Evolutionary conservation across 495 filamentous ascomycete genomes (phyloP).

Genomic region (Margaritispora aquatica): DNA sequence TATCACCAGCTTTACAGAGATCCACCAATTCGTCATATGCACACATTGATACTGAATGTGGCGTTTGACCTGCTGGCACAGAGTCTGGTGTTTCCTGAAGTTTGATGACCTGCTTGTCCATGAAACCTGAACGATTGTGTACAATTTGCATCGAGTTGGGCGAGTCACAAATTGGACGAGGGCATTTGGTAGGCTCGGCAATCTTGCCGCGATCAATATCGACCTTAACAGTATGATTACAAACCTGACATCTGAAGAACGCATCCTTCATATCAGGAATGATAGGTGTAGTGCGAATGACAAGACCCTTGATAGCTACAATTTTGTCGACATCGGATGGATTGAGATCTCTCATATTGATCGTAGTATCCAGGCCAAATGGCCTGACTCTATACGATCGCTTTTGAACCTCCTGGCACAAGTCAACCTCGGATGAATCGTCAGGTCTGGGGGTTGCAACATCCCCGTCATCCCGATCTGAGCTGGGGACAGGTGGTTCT

Average conservation of each 20-base stretch:
- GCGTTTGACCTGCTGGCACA: conserved; percentile 91
- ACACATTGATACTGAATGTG: conserved; percentile 96
- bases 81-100: conserved; percentile 95
- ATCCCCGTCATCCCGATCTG: conserved; percentile 53
- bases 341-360: conserved; percentile 94
- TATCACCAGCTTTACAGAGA: conserved; percentile 94
- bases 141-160: conserved; percentile 97
- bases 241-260: conserved; percentile 92
- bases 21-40: conserved; percentile 97
- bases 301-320: conserved; percentile 90
- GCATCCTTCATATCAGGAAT: conserved; percentile 96
- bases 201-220: conserved; percentile 95
- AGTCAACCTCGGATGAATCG: conserved; percentile 41
- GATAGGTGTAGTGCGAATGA: conserved; percentile 91
- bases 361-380: conserved; percentile 77
- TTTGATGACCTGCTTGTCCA: conserved; percentile 98
- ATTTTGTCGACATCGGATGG: conserved; percentile 92
- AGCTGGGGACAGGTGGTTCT: conserved; percentile 66
- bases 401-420: conserved; percentile 42
- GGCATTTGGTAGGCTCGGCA: conserved; percentile 86
- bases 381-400: conserved; percentile 73
- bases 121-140: conserved; percentile 91
- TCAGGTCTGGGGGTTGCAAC: conserved; percentile 25
- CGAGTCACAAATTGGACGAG: conserved; percentile 72
- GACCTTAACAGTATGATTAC: conserved; percentile 83